Base-by-base conservation (phyloP, 495 filamentous ascomycete species). In the Lepidopterella palustris region DNA sequence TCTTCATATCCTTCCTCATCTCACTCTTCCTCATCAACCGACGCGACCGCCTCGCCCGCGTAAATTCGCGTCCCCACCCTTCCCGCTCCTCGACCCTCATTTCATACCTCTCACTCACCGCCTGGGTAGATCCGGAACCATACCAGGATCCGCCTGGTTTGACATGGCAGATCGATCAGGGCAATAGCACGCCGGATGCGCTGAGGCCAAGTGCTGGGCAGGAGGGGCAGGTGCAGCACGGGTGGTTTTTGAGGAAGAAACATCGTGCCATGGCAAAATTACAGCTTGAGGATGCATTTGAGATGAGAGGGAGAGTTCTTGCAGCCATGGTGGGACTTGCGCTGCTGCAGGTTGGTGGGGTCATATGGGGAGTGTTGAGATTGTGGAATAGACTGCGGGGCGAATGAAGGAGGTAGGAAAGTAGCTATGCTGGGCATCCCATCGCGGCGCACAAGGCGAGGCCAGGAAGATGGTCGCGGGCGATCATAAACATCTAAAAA, bases 21-120 rank as follows among this genome's bases (percentile, higher is more conserved):
- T 74, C 72, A 26, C 67, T 73, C 25, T 63, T 64, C 62, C 48
- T 73, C 10, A 67, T 72, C 3, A 71, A 74, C 53, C 59, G 63
- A 28, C 51, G 53, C 48, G 60, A 72, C 50, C 71, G 71, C 52
- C 32, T 39, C 51, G 68, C 61, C 59, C 72, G 72, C 53, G 51
- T n/a, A n/a, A n/a, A n/a, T n/a, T 62, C 48, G 65, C 68, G 24
- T 52, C 65, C 56, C 63, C 61, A 28, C 21, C 51, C n/a, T 13
- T 45, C 35, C n/a, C 64, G 39, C 20, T 21, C 32, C 27, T 42
- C 20, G 1, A 45, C 35, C 20, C 18, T 53, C 42, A 20, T 54
- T 21, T 42, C 55, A 23, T 60, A 64, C 49, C 31, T 62, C 35
- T 61, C 61, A 1, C 64, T 62, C n/a, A 20, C 26, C 15, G 21